Percentiles rank a stretch among this genome's conserved stretches.
These are phyloP conservation scores for Pythium utonaiense DNA, from an alignment of 352 stramenopile species.

Conservation along the genomic window DNA sequence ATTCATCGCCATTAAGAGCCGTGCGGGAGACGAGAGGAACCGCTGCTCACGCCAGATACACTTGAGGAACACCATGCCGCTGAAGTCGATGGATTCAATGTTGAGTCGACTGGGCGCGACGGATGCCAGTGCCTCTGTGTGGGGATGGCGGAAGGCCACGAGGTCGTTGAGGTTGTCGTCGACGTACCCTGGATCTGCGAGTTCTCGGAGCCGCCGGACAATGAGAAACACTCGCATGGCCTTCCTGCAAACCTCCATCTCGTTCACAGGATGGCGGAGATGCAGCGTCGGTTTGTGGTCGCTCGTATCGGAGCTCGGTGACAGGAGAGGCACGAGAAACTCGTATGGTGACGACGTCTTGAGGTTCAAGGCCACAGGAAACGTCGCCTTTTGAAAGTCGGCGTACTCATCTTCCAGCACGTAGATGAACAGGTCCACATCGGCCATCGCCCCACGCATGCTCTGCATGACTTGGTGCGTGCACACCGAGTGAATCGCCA, in stretches of 20 bases:
- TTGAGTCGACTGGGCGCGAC: slow-evolving; percentile 19
- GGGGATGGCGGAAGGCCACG: slow-evolving; percentile 50
- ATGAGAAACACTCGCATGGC: slow-evolving; percentile 67
- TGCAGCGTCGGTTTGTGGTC: slow-evolving; percentile 36
- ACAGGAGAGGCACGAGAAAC: slow-evolving; percentile 48
- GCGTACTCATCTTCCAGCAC: slow-evolving; percentile 70
- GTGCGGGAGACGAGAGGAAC: slow-evolving; percentile 57
- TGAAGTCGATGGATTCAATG: slow-evolving; percentile 28
- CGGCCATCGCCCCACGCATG: slow-evolving; percentile 74
- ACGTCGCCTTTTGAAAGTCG: slow-evolving; percentile 41
- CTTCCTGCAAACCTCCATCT: slow-evolving; percentile 73
- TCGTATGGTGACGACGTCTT: slow-evolving; percentile 70
- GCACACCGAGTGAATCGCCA: slow-evolving; percentile 61
- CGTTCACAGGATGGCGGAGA: slow-evolving; percentile 49
- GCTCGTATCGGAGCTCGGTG: slow-evolving; percentile 5
- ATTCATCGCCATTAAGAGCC: slow-evolving; percentile 68
- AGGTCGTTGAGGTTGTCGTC: slow-evolving; percentile 53
- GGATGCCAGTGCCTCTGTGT: slow-evolving; percentile 43
- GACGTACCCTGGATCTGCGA: slow-evolving; percentile 42
- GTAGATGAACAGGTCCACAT: slow-evolving; percentile 80
- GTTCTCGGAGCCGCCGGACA: slow-evolving; percentile 46
- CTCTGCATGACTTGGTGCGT: slow-evolving; percentile 78
- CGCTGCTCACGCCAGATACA: slow-evolving; percentile 80
- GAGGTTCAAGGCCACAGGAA: slow-evolving; percentile 47
- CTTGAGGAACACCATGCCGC: slow-evolving; percentile 62